Base-by-base conservation (phyloP, 192 early-diverging fungal species). In the Rhizophagus sp. region DNA sequence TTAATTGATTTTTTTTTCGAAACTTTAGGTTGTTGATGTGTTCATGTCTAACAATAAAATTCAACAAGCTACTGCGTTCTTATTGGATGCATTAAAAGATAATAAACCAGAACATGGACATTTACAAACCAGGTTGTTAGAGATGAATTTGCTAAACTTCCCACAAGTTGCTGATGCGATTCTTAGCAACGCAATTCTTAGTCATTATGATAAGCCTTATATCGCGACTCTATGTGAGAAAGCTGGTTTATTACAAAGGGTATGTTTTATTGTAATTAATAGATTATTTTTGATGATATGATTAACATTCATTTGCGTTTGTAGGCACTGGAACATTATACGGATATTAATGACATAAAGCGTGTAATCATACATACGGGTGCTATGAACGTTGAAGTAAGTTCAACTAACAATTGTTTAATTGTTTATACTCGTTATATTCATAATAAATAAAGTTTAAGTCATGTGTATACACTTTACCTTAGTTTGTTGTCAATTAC, bases 81-180 rank as follows among this genome's bases (percentile, higher is more conserved):
- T 99, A 77, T 85, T 99, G 76, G 98, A 99, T 77, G 97, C 97
- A 11, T 86, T 99, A 76, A 98, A 98, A 87, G 94, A 93, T 57
- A 94, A 99, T 87, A 88, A 90, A 61, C 94, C 96, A 47, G 94
- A 97, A 81, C 96, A 99, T 36, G 97, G 88, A 33, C 93, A 92
- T 57, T 87, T 99, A 34, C 98, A 99, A 84, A 99, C 98, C 13
- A 91, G 94, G 67, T 87, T 98, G 73, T 90, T 99, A 34, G 98
- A 99, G 87, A 97, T 98, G 93, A 99, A 99, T 84, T 88, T 99
- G 66, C 84, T 98, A 61, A 94, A 98, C 80, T 95, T 96, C 22
- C 98, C 98, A 41, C 98, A 98, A 81, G 98, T 99, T 24, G 98
- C 98, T 19, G 98, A 99, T 84, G 98, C 98, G 66, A 99, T 99